Evolutionary conservation across 2,329 filamentous ascomycete genomes (phyloP).

Genomic region (Myriangium duriaei): DNA sequence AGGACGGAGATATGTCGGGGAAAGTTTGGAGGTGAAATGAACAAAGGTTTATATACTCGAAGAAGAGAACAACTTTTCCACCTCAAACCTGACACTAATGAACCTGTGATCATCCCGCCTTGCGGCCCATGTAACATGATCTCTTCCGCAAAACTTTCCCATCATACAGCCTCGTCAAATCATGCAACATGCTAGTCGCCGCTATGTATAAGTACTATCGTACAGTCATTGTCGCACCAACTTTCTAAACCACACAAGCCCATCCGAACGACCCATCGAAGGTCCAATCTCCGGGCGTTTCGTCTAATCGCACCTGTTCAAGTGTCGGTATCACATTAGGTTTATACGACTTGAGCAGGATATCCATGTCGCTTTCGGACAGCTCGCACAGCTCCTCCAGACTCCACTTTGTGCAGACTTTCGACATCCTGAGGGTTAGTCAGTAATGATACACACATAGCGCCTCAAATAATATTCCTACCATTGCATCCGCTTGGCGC

Average conservation of each 20-base stretch:
- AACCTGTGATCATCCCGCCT: too few species aligned
- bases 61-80: too few species aligned
- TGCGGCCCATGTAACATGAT: too few species aligned
- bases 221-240: too few species aligned
- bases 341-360: constrained; percentile 63
- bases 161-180: background rate
- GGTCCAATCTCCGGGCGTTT: constrained; percentile 23
- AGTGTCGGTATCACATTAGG: constrained; percentile 32
- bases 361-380: constrained; percentile 69
- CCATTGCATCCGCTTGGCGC: constrained; percentile 85
- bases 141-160: constrained; percentile 14
- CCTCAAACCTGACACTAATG: too few species aligned
- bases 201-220: too few species aligned
- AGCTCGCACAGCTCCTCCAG: constrained; percentile 76
- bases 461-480: constrained; percentile 29
- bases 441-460: constrained; percentile 3
- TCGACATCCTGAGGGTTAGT: constrained; percentile 64
- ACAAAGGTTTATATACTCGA: too few species aligned
- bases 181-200: too few species aligned
- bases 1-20: too few species aligned
- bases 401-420: constrained; percentile 75
- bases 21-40: too few species aligned
- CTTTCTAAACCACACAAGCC: constrained; percentile 6
- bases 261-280: constrained; percentile 38
- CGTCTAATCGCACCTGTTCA: constrained; percentile 28